Percentiles rank a stretch among this genome's conserved stretches.
Conservation (phyloP, 139 green algal species). For the Chlamydomonas eustigma region DNA sequence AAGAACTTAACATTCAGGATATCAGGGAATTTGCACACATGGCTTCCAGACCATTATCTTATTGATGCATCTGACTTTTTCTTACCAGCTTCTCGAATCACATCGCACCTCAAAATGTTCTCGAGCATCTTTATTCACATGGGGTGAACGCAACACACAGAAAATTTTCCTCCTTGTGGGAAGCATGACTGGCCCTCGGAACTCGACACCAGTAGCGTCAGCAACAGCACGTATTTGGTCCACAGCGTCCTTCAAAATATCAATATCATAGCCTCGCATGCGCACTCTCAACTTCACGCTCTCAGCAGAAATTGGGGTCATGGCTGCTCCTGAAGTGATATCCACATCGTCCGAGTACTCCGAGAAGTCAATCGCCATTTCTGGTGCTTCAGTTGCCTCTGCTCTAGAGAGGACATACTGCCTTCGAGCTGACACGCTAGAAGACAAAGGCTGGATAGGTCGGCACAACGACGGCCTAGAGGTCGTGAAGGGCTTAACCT, state of each 20-base stretch:
- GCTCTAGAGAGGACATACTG: not conserved
- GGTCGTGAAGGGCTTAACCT: slow-evolving; percentile 31
- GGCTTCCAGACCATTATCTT: not conserved
- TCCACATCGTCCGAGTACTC: slow-evolving; percentile 36
- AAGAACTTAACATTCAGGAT: too few relatives aligned
- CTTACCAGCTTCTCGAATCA: slow-evolving; percentile 49
- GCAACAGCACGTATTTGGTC: slow-evolving; percentile 65
- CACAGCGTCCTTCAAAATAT: slow-evolving; percentile 53
- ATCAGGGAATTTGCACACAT: too few relatives aligned
- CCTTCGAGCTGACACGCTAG: slow-evolving; percentile 2
- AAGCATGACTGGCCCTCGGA: slow-evolving; percentile 70
- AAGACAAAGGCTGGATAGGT: not conserved
- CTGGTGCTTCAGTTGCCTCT: not conserved
- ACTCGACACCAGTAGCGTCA: slow-evolving; percentile 54
- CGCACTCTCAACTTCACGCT: slow-evolving; percentile 62
- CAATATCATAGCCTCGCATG: slow-evolving; percentile 67
- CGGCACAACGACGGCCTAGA: slow-evolving; percentile 22
- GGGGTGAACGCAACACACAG: slow-evolving; percentile 81
- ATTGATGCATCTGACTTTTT: slow-evolving; percentile 25
- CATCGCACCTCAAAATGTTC: slow-evolving; percentile 87
- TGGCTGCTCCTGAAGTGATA: not conserved
- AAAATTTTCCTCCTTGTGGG: slow-evolving; percentile 69
- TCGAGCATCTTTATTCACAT: slow-evolving; percentile 88
- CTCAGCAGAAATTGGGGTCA: slow-evolving; percentile 14
- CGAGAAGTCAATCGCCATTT: slow-evolving; percentile 8